A percentile compares a stretch with the other conserved stretches of the same genome.
Conservation (phyloP, 371 early-diverging fungal species). For the Mortierella polycephala region DNA sequence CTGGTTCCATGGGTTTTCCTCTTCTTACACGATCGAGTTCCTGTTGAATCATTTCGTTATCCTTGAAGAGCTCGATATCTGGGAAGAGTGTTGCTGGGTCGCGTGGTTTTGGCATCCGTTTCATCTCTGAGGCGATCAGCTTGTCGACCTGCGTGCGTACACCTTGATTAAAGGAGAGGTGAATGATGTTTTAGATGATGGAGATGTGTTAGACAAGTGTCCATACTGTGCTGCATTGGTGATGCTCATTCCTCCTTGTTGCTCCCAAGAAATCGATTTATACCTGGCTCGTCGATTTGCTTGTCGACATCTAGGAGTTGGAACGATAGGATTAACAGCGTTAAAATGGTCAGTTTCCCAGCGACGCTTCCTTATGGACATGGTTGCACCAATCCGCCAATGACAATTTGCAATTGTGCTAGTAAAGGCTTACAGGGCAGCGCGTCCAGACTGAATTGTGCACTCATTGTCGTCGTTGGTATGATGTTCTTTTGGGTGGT, state of each 20-base stretch:
- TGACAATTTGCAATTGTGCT: neutral
- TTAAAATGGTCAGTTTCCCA: neutral
- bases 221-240: neutral
- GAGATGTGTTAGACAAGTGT: neutral
- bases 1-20: conserved; percentile 62
- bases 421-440: conserved; percentile 46
- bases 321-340: neutral
- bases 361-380: too few species aligned
- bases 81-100: conserved; percentile 40
- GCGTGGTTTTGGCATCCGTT: conserved; percentile 61
- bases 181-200: neutral
- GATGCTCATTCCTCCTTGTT: too few species aligned
- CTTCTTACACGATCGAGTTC: conserved; percentile 72
- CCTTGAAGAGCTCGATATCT: conserved; percentile 49
- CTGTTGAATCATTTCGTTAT: conserved; percentile 61
- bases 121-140: conserved; percentile 77
- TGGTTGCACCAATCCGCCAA: too few species aligned
- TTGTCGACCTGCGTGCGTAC: conserved; percentile 64
- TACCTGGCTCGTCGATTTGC: conserved; percentile 56
- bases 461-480: conserved; percentile 7
- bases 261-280: too few species aligned
- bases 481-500: neutral
- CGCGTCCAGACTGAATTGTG: conserved; percentile 42
- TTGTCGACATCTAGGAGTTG: conserved; percentile 46
- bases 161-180: conserved; percentile 18